Percentiles rank a stretch among this genome's conserved stretches.
Evolutionary conservation across 257 asterid genomes (phyloP).

Genomic region (Scutellaria baicalensis): DNA sequence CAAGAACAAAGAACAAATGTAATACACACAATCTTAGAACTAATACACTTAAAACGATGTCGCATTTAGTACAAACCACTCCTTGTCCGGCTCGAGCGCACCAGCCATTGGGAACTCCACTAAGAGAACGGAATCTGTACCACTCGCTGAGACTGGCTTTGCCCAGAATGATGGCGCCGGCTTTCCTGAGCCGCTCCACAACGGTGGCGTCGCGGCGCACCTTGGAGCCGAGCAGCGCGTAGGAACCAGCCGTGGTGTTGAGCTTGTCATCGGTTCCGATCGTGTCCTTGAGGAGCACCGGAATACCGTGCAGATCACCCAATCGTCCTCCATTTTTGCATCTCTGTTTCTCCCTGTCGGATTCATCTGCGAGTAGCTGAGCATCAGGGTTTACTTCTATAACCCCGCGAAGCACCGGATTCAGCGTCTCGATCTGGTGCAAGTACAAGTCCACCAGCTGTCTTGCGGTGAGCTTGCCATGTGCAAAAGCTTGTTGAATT

Average conservation of each 20-base stretch:
- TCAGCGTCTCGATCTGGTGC: slow-evolving; percentile 34
- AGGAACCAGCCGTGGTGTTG: slow-evolving; percentile 65
- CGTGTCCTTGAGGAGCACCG: slow-evolving; percentile 66
- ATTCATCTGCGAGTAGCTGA: slow-evolving; percentile 34
- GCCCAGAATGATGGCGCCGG: slow-evolving; percentile 64
- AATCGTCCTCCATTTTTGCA: neutral
- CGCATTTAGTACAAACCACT: slow-evolving; percentile 23
- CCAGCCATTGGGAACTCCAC: slow-evolving; percentile 54
- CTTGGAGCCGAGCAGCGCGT: slow-evolving; percentile 55
- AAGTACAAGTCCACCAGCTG: slow-evolving; percentile 44
- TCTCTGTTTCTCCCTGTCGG: slow-evolving; percentile 27
- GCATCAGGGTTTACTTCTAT: slow-evolving; percentile 69
- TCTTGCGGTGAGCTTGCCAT: slow-evolving; percentile 29
- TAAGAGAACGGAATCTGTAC: slow-evolving; percentile 39
- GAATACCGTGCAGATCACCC: slow-evolving; percentile 47
- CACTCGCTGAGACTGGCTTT: slow-evolving; percentile 66
- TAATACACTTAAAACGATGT: neutral
- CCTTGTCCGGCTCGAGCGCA: slow-evolving; percentile 63
- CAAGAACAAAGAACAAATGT: neutral
- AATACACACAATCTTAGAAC: neutral
- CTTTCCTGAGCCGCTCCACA: slow-evolving; percentile 50
- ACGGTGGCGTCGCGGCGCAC: slow-evolving; percentile 55
- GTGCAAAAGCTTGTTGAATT: slow-evolving; percentile 28
- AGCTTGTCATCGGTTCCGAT: slow-evolving; percentile 50
- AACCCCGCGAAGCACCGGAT: slow-evolving; percentile 47